Conservation (phyloP, 768 basidiomycete species). For the Mycena filopes region DNA sequence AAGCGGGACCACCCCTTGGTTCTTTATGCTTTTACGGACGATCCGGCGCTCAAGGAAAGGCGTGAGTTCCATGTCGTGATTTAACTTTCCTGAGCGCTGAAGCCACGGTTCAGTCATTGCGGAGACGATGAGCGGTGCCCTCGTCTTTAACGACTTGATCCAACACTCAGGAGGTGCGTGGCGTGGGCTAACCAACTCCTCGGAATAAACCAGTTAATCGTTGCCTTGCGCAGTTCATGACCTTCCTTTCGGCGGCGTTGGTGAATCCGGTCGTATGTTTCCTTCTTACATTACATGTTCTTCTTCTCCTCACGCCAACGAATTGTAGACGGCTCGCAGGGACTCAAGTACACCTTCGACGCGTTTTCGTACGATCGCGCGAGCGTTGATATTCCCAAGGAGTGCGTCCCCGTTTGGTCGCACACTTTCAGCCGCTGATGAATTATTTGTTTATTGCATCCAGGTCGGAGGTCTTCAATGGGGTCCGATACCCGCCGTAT, state of each 20-base stretch:
- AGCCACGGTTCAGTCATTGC: constrained; percentile 54
- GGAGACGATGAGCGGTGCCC: constrained; percentile 65
- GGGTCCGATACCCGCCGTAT: constrained; percentile 63
- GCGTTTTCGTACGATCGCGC: constrained; percentile 61
- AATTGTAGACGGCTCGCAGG: constrained; percentile 62
- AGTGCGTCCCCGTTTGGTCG: constrained; percentile 47
- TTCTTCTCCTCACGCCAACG: not conserved
- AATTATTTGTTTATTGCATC: not conserved
- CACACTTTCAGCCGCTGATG: not conserved
- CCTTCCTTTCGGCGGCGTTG: constrained; percentile 65
- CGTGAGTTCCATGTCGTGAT: constrained; percentile 39
- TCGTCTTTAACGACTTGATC: constrained; percentile 71
- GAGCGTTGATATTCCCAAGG: constrained; percentile 61
- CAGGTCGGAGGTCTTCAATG: constrained; percentile 54
- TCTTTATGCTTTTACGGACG: constrained; percentile 71
- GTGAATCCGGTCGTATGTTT: constrained; percentile 72
- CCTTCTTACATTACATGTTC: too few relatives aligned
- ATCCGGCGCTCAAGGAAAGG: constrained; percentile 49
- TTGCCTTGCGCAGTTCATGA: constrained; percentile 37
- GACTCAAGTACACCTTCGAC: constrained; percentile 64
- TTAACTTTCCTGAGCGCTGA: not conserved
- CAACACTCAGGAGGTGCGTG: constrained; percentile 60
- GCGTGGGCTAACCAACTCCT: not conserved
- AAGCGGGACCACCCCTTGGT: constrained; percentile 68
- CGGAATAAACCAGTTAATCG: not conserved